Evolutionary conservation across 1,284 basidiomycete species (phyloP), one percentile per base, ranked within the genome.

Genomic region (Microbotryomycetes sp.): DNA sequence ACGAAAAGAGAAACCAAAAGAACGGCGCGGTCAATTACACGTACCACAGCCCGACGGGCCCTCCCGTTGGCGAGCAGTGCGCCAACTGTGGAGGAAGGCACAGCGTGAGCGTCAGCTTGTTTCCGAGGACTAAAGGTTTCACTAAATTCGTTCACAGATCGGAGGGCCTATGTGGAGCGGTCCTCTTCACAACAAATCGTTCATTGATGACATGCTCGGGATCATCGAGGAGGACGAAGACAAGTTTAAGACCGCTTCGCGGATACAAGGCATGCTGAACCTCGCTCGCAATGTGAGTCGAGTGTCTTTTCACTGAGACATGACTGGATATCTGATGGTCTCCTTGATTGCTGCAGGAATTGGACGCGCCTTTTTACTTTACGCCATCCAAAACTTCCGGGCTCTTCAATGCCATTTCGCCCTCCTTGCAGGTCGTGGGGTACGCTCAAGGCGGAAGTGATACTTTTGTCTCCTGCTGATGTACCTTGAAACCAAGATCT

Each of bases 81-180:
- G 82, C 82, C 1, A 87, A 97, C 73, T 98, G 94, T 73, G 85
- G 86, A 18, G 84, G 82, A 9, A 76, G 76, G 13, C 77, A 89
- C 70, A 88, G 91, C 76, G 88, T 90, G 70, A 60, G 72, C 70
- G 7, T 3, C 9, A 13, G 13, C 27, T 5, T 26, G 13, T 45
- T 35, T 15, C 35, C 24, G 3, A 24, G 15, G 15, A 18, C 16
- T 13, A 45, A 16, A 9, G 46, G 13, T 31, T 24, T 23, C 4
- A 11, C 24, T 16, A 18, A 0, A 18, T 18, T 31, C 4, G 27
- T 47, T 18, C 28, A 30, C 59, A 88, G 87, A 73, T 92, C 28
- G 91, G 89, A 23, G 94, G 94, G 0, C 94, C 94, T 0, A 93
- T 98, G 89, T 98, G 94, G 94, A 84, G 88, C 16, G 93, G 88